Evolutionary conservation across 768 basidiomycete species (phyloP).

Genomic region (Boletus eberwhitei): DNA sequence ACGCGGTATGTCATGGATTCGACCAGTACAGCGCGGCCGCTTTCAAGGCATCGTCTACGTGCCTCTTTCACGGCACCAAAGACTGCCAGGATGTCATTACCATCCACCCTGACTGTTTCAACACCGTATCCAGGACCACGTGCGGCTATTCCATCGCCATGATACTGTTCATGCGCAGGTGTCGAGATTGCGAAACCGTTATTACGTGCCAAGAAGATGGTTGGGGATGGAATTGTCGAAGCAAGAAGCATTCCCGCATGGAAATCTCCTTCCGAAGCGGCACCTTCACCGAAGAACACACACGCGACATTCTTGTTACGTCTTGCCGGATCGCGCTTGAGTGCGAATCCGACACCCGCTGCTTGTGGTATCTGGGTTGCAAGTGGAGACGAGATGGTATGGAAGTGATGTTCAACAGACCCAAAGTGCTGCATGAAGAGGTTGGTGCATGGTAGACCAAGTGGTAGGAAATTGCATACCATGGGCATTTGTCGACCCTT

Average conservation of each 20-base stretch:
- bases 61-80: slow-evolving; percentile 70
- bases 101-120: slow-evolving; percentile 89
- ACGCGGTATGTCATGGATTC: slow-evolving; percentile 94
- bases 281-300: slow-evolving; percentile 92
- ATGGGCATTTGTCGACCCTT: slow-evolving; percentile 96
- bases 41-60: slow-evolving; percentile 65
- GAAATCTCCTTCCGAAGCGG: slow-evolving; percentile 93
- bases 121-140: slow-evolving; percentile 90
- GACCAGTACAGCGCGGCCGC: slow-evolving; percentile 77
- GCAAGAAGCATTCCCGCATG: slow-evolving; percentile 86
- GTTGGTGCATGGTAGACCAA: not conserved
- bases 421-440: slow-evolving; percentile 70
- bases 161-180: slow-evolving; percentile 82
- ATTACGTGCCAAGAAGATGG: slow-evolving; percentile 71
- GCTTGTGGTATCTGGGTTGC: slow-evolving; percentile 96
- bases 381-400: slow-evolving; percentile 90
- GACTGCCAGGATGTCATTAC: slow-evolving; percentile 89
- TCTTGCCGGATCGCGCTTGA: slow-evolving; percentile 71
- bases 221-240: slow-evolving; percentile 72
- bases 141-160: slow-evolving; percentile 90
- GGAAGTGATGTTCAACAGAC: slow-evolving; percentile 79
- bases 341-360: slow-evolving; percentile 87
- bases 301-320: slow-evolving; percentile 73
- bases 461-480: slow-evolving; percentile 39
- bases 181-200: slow-evolving; percentile 97